These are phyloP conservation scores for Areca catechu DNA, from an alignment of 176 grass and related monocot species.

Conservation along the genomic window DNA sequence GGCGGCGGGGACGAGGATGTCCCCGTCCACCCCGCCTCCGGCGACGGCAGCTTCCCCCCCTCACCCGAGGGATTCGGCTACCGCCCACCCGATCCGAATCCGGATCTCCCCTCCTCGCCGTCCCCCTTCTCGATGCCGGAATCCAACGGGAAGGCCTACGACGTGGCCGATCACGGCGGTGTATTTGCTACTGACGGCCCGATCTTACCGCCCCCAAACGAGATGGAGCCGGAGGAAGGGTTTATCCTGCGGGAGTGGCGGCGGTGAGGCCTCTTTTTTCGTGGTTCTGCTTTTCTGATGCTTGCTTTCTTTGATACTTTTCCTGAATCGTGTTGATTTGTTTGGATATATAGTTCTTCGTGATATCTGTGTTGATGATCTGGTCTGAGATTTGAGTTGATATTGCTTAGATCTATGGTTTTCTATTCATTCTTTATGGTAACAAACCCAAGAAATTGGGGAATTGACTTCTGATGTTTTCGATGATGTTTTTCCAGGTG, in stretches of 20 bases:
- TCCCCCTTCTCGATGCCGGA: constrained; percentile 44
- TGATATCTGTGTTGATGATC: too few species aligned
- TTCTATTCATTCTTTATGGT: too few species aligned
- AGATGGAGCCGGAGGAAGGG: constrained; percentile 68
- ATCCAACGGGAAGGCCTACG: constrained; percentile 24
- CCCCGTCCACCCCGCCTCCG: constrained; percentile 13
- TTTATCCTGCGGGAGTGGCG: constrained; percentile 70
- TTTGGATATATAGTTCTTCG: too few species aligned
- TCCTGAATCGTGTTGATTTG: too few species aligned
- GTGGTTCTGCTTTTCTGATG: too few species aligned
- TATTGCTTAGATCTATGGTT: too few species aligned
- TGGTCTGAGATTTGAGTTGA: too few species aligned
- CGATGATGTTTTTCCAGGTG: too few species aligned
- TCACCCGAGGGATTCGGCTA: constrained; percentile 46
- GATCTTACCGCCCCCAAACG: constrained; percentile 44
- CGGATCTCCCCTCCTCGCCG: constrained; percentile 10
- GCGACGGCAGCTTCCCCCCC: constrained; percentile 31
- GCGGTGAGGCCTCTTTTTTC: constrained; percentile 32
- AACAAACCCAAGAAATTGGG: too few species aligned
- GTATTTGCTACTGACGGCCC: constrained; percentile 28
- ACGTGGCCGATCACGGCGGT: constrained; percentile 11
- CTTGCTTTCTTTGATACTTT: too few species aligned
- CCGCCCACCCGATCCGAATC: constrained; percentile 4
- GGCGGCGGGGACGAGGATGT: constrained; percentile 2
- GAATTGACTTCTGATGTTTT: too few species aligned